Base-by-base conservation (phyloP, 179 eudicot genomes). In the Beta lomatogona region DNA sequence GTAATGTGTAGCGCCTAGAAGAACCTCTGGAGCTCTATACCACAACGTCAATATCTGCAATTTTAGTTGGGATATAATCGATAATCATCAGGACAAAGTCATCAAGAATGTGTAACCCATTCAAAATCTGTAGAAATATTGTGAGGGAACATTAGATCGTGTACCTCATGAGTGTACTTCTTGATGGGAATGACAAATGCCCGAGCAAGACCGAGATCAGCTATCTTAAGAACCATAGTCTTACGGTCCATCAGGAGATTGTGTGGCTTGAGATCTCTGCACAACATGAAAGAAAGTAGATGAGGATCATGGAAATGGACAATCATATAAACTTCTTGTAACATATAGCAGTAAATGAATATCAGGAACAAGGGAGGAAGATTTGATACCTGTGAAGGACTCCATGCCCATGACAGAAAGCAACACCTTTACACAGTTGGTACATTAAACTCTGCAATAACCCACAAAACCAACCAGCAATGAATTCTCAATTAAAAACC, bases 81-180 rank as follows among this genome's bases (percentile, higher is more conserved):
- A 1, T 28, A 14, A 68, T 53, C 21, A 41, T 19, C 3, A 12
- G 12, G 9, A 48, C 21, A 13, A 15, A n/a, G 41, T 25, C 12
- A n/a, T 14, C 64, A 25, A 75, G 16, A 75, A 44, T 44, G 13
- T 54, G 8, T 4, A 48, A 68, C 44, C 21, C 59, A n/a, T 50
- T 52, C 75, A 25, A 4, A 22, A 72, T 13, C 14, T 18, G 54
- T 45, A 16, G 54, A 10, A 61, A 52, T 64, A n/a, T 3, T 8
- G 46, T 10, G 73, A 64, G 16, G n/a, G 31, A 11, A 59, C 36
- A 9, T 0, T 15, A 14, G 36, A 13, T 2, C 53, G 9, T 21
- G 6, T 85, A 96, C 98, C 97, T 96, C 99, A 82, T 96, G 99
- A 73, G 99, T 96, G 67, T 94, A 96, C 92, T 96, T 92, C 89